Base-by-base conservation (phyloP, 257 asterid genomes). In the Ajuga chamaepitys region DNA sequence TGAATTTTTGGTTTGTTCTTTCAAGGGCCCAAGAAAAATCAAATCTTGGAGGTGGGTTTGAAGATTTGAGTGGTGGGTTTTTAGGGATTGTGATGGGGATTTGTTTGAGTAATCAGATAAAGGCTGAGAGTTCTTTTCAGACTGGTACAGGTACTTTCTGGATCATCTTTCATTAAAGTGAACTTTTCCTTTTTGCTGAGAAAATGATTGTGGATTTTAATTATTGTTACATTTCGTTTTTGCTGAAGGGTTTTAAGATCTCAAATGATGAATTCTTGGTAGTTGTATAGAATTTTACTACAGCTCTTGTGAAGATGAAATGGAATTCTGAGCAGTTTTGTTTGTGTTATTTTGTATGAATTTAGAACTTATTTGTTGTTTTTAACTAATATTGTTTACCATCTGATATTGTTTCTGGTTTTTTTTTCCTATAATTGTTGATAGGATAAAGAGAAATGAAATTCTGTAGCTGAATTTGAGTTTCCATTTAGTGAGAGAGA, bases 101-200 rank as follows among this genome's bases (percentile, higher is more conserved):
- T 74, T 82, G 85, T 75, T 62, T 68, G 75, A 82, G 87, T 74
- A 82, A 76, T 68, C 79, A 76, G 83, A 74, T 82, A 44, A 81
- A 81, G 71, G 82, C 81, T 24, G 85, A 71, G 73, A 79, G 75
- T 64, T 70, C 76, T 68, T 74, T 56, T 60, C 78, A 77, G 67
- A 70, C 73, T 56, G 79, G 79, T 17, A 68, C 73, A 59, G 76
- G 75, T 81, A 56, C 62, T 25, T 65, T 58, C 67, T n/a, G 12
- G 14, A 24, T 13, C 72, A 7, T 55, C 9, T 22, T 21, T 71
- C 28, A n/a, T 40, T 16, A 5, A n/a, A n/a, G n/a, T n/a, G n/a
- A n/a, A n/a, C 57, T 66, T 52, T 21, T 5, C 25, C 7, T 35
- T 45, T 28, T 54, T 13, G 14, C 16, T 30, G 3, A 51, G 65